A percentile compares a stretch with the other conserved stretches of the same genome.
These are phyloP conservation scores for Leucogyrophana mollusca DNA, from an alignment of 768 basidiomycete genomes.

Conservation along the genomic window DNA sequence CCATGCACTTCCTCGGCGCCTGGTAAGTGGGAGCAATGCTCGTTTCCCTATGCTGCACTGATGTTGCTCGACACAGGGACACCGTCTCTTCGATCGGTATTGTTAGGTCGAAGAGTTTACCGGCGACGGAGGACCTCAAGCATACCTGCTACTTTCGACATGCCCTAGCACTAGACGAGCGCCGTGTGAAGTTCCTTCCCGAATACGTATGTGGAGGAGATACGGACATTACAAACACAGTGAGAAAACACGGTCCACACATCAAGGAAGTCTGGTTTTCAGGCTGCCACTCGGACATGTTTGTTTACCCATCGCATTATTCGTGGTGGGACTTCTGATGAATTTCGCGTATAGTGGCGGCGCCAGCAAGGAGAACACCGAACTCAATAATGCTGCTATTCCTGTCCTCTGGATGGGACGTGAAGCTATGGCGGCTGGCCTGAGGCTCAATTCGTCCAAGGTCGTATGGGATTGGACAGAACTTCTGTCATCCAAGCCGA, in stretches of 20 bases:
- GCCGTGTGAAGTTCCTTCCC: conserved; percentile 34
- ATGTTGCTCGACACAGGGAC: conserved; percentile 33
- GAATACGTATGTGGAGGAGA: conserved; percentile 20
- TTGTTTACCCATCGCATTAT: too few relatives aligned
- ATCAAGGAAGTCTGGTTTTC: conserved; percentile 33
- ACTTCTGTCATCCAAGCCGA: too few relatives aligned
- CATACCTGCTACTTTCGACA: conserved; percentile 34
- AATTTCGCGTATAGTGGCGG: too few relatives aligned
- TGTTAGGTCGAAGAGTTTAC: conserved; percentile 13
- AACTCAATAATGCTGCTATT: too few relatives aligned
- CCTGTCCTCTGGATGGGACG: too few relatives aligned
- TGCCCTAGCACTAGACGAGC: too few relatives aligned
- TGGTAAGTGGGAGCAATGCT: conserved; percentile 26
- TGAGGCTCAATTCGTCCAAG: too few relatives aligned
- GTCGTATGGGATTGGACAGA: too few relatives aligned
- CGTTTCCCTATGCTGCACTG: background rate
- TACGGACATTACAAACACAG: conserved; percentile 1
- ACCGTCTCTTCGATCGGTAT: too few relatives aligned
- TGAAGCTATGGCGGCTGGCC: too few relatives aligned
- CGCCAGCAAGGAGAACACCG: too few relatives aligned
- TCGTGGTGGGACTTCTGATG: too few relatives aligned
- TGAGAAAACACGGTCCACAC: conserved; percentile 13
- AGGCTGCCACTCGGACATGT: conserved; percentile 33
- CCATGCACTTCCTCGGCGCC: conserved; percentile 33
- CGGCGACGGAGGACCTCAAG: conserved; percentile 10